A percentile compares a stretch with the other conserved stretches of the same genome.
phyloP scores from a whole-genome alignment of 116 monocot genomes.

The Posidonia oceanica region DNA sequence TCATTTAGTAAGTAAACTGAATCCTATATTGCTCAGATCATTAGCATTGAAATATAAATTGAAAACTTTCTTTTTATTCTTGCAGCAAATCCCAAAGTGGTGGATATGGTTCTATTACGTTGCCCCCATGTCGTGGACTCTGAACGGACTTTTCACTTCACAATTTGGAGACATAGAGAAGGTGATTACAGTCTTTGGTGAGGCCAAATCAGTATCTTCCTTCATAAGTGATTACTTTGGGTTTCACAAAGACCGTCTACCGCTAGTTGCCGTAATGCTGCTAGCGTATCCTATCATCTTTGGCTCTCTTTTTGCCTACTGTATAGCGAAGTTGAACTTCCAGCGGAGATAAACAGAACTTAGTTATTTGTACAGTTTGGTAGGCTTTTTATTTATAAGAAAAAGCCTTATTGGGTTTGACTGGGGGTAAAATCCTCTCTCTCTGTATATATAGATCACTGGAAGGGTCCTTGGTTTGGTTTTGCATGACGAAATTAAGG shows the following conservation, averaged over 20 bases:
- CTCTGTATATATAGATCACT: too few species aligned
- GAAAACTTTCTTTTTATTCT: neutral
- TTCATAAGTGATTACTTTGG: conserved; percentile 56
- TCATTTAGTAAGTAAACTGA: neutral
- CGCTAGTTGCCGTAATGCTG: conserved; percentile 32
- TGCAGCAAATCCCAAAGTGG: conserved; percentile 65
- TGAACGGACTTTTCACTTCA: conserved; percentile 38
- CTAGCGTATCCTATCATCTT: conserved; percentile 21
- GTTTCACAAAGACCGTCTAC: conserved; percentile 27
- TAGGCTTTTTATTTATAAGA: too few species aligned
- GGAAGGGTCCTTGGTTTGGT: too few species aligned
- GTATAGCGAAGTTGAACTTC: conserved; percentile 44
- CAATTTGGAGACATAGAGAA: conserved; percentile 48
- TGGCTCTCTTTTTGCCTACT: conserved; percentile 40
- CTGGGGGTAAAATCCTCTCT: too few species aligned
- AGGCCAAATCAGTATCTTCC: conserved; percentile 31
- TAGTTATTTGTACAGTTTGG: too few species aligned
- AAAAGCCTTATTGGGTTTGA: too few species aligned
- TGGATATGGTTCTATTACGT: conserved; percentile 48
- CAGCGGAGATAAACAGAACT: conserved; percentile 29
- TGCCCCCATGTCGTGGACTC: conserved; percentile 33
- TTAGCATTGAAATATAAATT: neutral
- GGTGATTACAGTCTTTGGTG: conserved; percentile 35
- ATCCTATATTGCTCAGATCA: neutral
- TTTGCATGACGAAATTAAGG: too few species aligned